Percentiles rank a stretch among this genome's conserved stretches.
Evolutionary conservation across 495 filamentous ascomycete species (phyloP).

Genomic region (Amniculicola lignicola): DNA sequence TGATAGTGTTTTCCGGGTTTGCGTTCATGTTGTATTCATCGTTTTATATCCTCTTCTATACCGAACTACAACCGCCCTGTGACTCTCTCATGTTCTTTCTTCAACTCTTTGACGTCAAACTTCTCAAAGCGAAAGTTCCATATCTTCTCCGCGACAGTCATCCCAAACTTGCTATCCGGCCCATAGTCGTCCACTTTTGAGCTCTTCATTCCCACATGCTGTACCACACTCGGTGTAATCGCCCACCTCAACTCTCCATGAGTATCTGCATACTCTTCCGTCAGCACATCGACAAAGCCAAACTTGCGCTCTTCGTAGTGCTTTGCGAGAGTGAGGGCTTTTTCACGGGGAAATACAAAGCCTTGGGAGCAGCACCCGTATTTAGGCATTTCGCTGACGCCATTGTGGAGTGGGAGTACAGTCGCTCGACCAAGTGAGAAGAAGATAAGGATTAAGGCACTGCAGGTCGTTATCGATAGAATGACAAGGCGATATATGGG

Average conservation of each 20-base stretch:
- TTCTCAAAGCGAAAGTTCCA: constrained; percentile 49
- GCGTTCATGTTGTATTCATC: background rate
- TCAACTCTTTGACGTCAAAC: constrained; percentile 19
- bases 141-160: constrained; percentile 37
- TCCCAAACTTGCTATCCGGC: constrained; percentile 13
- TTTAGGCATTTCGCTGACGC: constrained; percentile 49
- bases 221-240: constrained; percentile 50
- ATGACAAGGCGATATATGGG: constrained; percentile 18
- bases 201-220: constrained; percentile 50
- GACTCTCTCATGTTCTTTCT: constrained; percentile 21
- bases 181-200: constrained; percentile 35
- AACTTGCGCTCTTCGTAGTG: constrained; percentile 18
- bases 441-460: constrained; percentile 40
- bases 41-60: too few relatives aligned
- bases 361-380: constrained; percentile 53
- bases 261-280: constrained; percentile 48
- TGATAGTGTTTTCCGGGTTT: background rate
- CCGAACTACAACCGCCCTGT: too few relatives aligned
- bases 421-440: constrained; percentile 44
- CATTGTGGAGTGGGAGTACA: constrained; percentile 39
- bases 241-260: constrained; percentile 48
- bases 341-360: constrained; percentile 44
- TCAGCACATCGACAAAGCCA: constrained; percentile 46
- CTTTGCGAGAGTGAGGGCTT: constrained; percentile 37
- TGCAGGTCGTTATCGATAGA: constrained; percentile 24